Conservation (phyloP, 1,284 basidiomycete genomes). For the Ganoderma meredithae region DNA sequence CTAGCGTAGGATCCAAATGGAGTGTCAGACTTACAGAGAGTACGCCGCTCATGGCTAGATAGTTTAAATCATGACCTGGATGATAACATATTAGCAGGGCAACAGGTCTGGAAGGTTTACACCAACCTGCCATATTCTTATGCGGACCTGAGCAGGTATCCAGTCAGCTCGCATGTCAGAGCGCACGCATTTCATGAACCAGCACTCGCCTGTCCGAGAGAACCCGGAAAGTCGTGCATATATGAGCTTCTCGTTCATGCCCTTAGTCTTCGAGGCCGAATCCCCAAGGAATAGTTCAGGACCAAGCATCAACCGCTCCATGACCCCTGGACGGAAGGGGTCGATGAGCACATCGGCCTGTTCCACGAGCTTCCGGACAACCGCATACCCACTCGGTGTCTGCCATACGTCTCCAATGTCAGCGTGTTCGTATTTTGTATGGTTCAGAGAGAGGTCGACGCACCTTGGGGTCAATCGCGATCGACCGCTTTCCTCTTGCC, state of each 20-base stretch:
- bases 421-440: not conserved
- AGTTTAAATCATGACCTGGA: constrained; percentile 85
- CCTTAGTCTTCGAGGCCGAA: constrained; percentile 44
- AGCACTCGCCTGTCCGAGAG: constrained; percentile 58
- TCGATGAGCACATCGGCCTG: constrained; percentile 83
- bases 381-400: constrained; percentile 60
- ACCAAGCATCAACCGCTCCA: constrained; percentile 81
- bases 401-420: constrained; percentile 35
- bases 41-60: constrained; percentile 83
- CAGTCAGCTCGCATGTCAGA: not conserved
- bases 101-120: not conserved
- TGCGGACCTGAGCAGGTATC: constrained; percentile 54
- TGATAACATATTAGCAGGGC: constrained; percentile 11
- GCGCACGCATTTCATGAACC: not conserved
- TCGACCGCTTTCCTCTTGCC: constrained; percentile 77
- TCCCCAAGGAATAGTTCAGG: constrained; percentile 74
- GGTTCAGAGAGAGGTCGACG: constrained; percentile 5
- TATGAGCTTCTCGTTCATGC: constrained; percentile 65
- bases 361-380: constrained; percentile 67
- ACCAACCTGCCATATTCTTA: constrained; percentile 73
- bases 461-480: constrained; percentile 67
- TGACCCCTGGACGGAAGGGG: constrained; percentile 83
- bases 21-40: constrained; percentile 60
- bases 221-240: constrained; percentile 78
- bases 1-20: not conserved